Percentiles rank a stretch among this genome's conserved stretches.
phyloP scores from a whole-genome alignment of 768 basidiomycete genomes.

The Boletus coccyginus region DNA sequence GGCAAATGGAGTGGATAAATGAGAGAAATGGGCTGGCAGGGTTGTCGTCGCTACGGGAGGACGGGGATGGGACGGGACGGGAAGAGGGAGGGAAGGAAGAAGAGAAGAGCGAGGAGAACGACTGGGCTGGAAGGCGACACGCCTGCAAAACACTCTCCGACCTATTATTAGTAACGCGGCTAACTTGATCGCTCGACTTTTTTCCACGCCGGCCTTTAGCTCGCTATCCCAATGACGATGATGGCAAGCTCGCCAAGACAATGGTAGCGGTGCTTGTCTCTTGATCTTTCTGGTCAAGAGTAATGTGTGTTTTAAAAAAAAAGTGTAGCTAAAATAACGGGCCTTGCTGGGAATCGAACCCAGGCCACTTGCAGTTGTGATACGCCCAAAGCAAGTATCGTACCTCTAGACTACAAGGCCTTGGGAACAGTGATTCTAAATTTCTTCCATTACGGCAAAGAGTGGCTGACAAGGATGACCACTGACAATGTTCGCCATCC shows the following conservation, averaged over 20 bases:
- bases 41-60: slow-evolving; percentile 6
- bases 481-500: neutral
- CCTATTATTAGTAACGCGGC: slow-evolving; percentile 19
- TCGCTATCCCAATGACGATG: neutral
- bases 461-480: slow-evolving; percentile 18
- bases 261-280: too few relatives aligned
- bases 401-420: slow-evolving; percentile 39
- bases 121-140: slow-evolving; percentile 13
- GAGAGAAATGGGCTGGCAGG: neutral
- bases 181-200: slow-evolving; percentile 13
- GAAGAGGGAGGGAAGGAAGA: slow-evolving; percentile 12
- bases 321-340: slow-evolving; percentile 11
- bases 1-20: neutral
- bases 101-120: slow-evolving; percentile 12
- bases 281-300: too few relatives aligned
- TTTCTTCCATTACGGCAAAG: neutral
- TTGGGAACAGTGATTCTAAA: neutral
- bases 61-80: neutral
- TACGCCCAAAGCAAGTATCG: slow-evolving; percentile 37
- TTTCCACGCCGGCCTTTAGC: slow-evolving; percentile 24
- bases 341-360: slow-evolving; percentile 39
- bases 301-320: too few relatives aligned
- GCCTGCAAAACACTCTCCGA: slow-evolving; percentile 20
- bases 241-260: neutral
- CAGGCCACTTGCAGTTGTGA: slow-evolving; percentile 35